Evolutionary conservation across 2,329 filamentous ascomycete species (phyloP), one percentile per base, ranked within the genome.

Genomic region (Atkinsonella hypoxylon): DNA sequence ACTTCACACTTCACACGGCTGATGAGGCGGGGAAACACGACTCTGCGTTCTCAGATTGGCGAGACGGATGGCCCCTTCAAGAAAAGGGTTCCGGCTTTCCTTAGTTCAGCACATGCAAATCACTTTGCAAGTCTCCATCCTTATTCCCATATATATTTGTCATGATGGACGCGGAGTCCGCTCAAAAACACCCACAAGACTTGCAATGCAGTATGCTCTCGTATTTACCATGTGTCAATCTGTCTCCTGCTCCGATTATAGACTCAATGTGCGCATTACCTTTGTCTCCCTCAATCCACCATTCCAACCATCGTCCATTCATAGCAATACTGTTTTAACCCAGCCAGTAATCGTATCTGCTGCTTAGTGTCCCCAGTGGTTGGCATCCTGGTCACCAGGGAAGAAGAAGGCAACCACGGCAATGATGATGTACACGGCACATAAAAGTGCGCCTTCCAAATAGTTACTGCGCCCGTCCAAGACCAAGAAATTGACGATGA

Each of bases 401-500:
- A 83, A 85, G 61, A 81, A 86, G 59, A 82, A 85, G 0, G 82
- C 81, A 8, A 81, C 78, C 1, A 85, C 72, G 1, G 73, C 75
- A 56, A 86, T 85, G 53, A 86, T 85, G 47, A 85, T 69, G 61
- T 85, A 86, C 3, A 81, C 79, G 1, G 81, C 77, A 56, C 80
- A 81, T 30, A 87, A 64, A 41, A 87, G 63, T 1, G 83, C 82
- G 13, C 88, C 88, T 69, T 94, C 88, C 12, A 94, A 78, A 60
- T 93, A 94, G 63, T 94, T 94, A 64, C 83, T 89, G 64, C 89
- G 78, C 11, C 88, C 88, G 61, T 94, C 89, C 54, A 91, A 72
- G 46, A 94, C 88, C 53, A 94, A 70, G 63, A 93, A 94, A 68
- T 91, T 93, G 67, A 91, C 87, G 55, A 94, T 89, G 56, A 94